Conservation (phyloP, 768 basidiomycete genomes). For the Hirschioporus abietinus region DNA sequence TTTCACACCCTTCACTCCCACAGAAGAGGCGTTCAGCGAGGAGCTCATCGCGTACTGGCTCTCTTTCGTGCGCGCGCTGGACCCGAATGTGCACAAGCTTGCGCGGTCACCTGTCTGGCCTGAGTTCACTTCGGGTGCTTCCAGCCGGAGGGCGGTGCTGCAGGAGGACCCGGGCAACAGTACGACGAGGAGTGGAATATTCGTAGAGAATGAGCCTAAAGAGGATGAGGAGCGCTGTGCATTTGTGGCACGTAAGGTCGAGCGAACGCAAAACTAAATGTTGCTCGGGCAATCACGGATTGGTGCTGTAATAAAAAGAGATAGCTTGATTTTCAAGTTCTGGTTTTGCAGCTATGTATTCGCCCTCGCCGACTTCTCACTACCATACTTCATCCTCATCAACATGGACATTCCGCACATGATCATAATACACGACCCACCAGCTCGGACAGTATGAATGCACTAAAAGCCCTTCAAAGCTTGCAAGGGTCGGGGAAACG, state of each 20-base stretch:
- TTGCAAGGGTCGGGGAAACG: no score
- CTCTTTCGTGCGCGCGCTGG: conserved; percentile 52
- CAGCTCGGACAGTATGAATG: no score
- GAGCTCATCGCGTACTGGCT: conserved; percentile 65
- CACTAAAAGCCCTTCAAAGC: no score
- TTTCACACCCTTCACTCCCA: conserved; percentile 40
- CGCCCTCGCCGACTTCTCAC: no score
- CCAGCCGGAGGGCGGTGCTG: conserved; percentile 35
- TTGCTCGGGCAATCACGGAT: no score
- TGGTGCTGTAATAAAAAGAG: background rate
- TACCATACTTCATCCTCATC: no score
- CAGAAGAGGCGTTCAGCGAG: conserved; percentile 46
- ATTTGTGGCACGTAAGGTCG: conserved; percentile 31
- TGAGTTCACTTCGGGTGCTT: conserved; percentile 22
- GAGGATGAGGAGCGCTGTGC: conserved; percentile 33
- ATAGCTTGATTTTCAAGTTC: background rate
- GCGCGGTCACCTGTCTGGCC: conserved; percentile 47
- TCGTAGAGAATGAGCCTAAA: conserved; percentile 33
- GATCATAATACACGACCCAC: no score
- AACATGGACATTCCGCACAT: no score
- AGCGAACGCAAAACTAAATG: conserved; percentile 30
- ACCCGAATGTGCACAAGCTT: conserved; percentile 54
- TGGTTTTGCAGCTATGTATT: background rate
- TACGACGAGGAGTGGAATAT: conserved; percentile 34
- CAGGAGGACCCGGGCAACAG: conserved; percentile 30